Conservation (phyloP, 495 filamentous ascomycete genomes). For the Penicillium odoratum region DNA sequence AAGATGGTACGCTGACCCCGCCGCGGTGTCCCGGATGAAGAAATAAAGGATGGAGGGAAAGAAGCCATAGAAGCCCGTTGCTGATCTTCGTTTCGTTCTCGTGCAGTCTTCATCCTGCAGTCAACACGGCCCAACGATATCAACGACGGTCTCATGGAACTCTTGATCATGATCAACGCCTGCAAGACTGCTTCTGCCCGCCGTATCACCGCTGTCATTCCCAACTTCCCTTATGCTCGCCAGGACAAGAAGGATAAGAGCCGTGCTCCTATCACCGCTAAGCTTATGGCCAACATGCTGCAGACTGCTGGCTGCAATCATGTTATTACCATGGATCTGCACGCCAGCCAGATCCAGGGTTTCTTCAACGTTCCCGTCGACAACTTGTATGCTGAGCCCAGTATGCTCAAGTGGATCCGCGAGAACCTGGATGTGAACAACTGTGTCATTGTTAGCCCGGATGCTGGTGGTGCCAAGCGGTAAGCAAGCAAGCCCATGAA, state of each 20-base stretch:
- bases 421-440: conserved; percentile 81
- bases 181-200: conserved; percentile 96
- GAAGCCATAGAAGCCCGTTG: conserved; percentile 4
- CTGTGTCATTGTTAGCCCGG: conserved; percentile 92
- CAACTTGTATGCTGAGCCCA: conserved; percentile 95
- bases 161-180: conserved; percentile 98
- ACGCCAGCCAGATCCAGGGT: conserved; percentile 67
- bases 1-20: conserved; percentile 66
- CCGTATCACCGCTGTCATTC: conserved; percentile 88
- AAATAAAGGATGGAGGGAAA: conserved; percentile 5
- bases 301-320: conserved; percentile 89
- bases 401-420: conserved; percentile 84
- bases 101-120: conserved; percentile 88
- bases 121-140: conserved; percentile 94
- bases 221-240: conserved; percentile 98
- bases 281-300: conserved; percentile 96
- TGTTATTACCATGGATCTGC: conserved; percentile 84
- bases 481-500: conserved; percentile 37
- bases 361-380: conserved; percentile 99
- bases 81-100: conserved; percentile 27
- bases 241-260: conserved; percentile 99
- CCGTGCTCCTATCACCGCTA: conserved; percentile 81
- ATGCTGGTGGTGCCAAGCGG: conserved; percentile 96
- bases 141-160: conserved; percentile 98
- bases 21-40: not conserved